A percentile compares a stretch with the other conserved stretches of the same genome.
These are phyloP conservation scores for Eucalyptus albens DNA, from an alignment of 345 rosid species.

Conservation along the genomic window DNA sequence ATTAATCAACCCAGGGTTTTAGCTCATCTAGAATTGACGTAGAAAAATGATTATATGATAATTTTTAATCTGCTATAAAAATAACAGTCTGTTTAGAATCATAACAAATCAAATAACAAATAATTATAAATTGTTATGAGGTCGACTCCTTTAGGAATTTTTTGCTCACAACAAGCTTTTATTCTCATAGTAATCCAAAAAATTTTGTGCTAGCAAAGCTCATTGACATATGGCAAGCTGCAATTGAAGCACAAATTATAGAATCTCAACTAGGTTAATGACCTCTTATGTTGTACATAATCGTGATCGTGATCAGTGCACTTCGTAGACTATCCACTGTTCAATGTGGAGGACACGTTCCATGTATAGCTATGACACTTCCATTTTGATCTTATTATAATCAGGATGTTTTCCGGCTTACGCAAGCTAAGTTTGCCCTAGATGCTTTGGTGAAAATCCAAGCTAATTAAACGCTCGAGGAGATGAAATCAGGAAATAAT, in stretches of 20 bases:
- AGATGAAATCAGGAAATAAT: not conserved
- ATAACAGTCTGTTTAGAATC: fast-evolving
- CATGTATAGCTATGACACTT: not conserved
- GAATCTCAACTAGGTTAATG: not conserved
- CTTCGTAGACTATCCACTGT: not conserved
- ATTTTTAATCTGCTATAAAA: too few relatives aligned
- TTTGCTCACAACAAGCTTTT: too few relatives aligned
- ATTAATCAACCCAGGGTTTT: not conserved
- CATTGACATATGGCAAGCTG: not conserved
- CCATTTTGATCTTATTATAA: not conserved
- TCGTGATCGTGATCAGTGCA: not conserved
- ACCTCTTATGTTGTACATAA: not conserved
- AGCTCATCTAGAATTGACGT: not conserved
- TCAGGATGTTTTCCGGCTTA: not conserved
- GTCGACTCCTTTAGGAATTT: fast-evolving
- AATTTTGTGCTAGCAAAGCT: too few relatives aligned
- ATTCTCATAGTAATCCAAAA: too few relatives aligned
- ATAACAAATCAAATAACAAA: too few relatives aligned
- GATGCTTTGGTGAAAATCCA: not conserved
- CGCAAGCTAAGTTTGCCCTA: not conserved
- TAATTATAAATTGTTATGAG: too few relatives aligned
- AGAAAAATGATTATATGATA: too few relatives aligned
- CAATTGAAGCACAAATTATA: not conserved
- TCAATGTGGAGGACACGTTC: not conserved
- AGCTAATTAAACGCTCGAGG: not conserved